Conservation (phyloP, 306 rosid species). For the Rosa rugosa region DNA sequence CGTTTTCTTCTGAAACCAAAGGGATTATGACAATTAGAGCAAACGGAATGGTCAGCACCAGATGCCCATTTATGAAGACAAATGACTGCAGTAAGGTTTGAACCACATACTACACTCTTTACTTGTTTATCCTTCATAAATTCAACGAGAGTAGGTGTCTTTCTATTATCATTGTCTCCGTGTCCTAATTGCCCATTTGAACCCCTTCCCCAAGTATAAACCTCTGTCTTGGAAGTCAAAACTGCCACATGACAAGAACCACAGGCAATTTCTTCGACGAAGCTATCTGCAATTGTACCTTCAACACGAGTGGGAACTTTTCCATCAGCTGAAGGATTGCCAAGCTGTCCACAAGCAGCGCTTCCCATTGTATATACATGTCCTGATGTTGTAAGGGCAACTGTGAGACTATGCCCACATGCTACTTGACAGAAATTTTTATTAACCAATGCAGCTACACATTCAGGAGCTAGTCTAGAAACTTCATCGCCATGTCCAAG, state of each 20-base stretch:
- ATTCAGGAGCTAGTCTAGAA: conserved; percentile 67
- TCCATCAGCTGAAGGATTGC: conserved; percentile 69
- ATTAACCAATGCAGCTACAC: conserved; percentile 57
- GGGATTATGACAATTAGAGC: conserved; percentile 73
- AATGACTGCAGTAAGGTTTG: conserved; percentile 81
- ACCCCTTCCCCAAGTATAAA: conserved; percentile 99
- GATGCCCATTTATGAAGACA: conserved; percentile 90
- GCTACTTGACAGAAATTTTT: conserved; percentile 76
- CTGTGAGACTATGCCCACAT: conserved; percentile 82
- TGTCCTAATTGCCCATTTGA: conserved; percentile 97
- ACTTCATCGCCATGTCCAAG: conserved; percentile 75
- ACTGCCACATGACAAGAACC: conserved; percentile 93
- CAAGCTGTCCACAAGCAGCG: conserved; percentile 82
- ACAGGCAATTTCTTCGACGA: conserved; percentile 79
- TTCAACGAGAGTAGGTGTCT: conserved; percentile 71
- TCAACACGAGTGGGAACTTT: conserved; percentile 59
- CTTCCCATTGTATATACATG: conserved; percentile 88
- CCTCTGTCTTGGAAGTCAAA: conserved; percentile 80
- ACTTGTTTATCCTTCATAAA: conserved; percentile 73
- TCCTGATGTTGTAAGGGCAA: conserved; percentile 79
- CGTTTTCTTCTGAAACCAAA: conserved; percentile 94
- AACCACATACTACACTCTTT: conserved; percentile 77
- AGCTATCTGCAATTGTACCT: conserved; percentile 62
- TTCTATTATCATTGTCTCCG: conserved; percentile 72
- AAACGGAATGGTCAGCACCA: conserved; percentile 73